A percentile compares a stretch with the other conserved stretches of the same genome.
These are phyloP conservation scores for Aspergillus udagawae DNA, from an alignment of 2,329 filamentous ascomycete genomes.

Conservation along the genomic window DNA sequence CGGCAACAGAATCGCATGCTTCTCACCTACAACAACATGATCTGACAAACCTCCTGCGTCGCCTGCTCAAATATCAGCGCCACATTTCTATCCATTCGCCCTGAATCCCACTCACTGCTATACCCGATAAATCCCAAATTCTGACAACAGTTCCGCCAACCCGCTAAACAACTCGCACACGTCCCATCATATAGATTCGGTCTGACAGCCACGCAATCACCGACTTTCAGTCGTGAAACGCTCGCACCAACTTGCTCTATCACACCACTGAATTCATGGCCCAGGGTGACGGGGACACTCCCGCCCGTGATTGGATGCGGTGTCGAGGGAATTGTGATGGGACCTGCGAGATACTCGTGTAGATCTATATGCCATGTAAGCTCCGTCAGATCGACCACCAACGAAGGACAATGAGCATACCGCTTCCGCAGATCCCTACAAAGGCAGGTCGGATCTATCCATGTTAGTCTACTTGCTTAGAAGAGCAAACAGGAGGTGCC, in stretches of 20 bases:
- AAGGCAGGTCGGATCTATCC: slow-evolving; percentile 29
- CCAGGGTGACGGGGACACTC: slow-evolving; percentile 56
- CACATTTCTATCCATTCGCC: slow-evolving; percentile 32
- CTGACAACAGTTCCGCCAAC: slow-evolving; percentile 56
- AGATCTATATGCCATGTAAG: slow-evolving; percentile 33
- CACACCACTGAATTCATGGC: slow-evolving; percentile 62
- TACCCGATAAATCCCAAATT: slow-evolving; percentile 53
- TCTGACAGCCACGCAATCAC: slow-evolving; percentile 57
- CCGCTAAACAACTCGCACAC: slow-evolving; percentile 53
- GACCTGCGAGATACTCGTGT: slow-evolving; percentile 51
- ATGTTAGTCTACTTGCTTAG: not conserved
- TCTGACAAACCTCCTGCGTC: slow-evolving; percentile 26
- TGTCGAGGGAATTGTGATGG: slow-evolving; percentile 45
- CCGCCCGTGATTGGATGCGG: slow-evolving; percentile 58
- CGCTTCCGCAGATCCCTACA: slow-evolving; percentile 34
- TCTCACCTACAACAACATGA: slow-evolving; percentile 19
- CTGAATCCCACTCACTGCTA: slow-evolving; percentile 29
- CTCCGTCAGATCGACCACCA: not conserved
- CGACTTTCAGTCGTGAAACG: slow-evolving; percentile 46
- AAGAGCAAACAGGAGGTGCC: not conserved
- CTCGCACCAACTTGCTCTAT: slow-evolving; percentile 55
- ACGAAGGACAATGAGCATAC: slow-evolving; percentile 7
- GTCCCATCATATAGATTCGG: slow-evolving; percentile 56
- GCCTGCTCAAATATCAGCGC: slow-evolving; percentile 47
- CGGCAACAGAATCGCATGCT: slow-evolving; percentile 20